Evolutionary conservation across 169 alveolate species (phyloP), one percentile per base, ranked within the genome.

Genomic region (Plasmodium gaboni): DNA sequence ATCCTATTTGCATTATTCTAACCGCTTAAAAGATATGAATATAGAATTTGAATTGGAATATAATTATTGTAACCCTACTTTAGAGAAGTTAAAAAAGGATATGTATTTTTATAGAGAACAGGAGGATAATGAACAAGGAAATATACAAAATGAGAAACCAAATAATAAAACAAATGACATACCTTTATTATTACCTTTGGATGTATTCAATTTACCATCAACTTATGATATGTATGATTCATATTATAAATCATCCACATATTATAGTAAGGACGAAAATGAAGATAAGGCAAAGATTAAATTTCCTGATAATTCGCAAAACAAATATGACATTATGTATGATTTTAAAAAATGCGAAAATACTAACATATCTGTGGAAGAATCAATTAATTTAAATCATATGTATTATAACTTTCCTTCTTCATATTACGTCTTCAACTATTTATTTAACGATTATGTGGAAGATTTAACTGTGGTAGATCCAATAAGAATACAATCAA

Each of bases 131-230:
- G 17, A 2, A 19, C 15, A 64, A 5, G 59, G 17, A 55, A 38
- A 9, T 38, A 5, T 9, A 38, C 0, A 53, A 15, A 15, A 53
- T 53, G 19, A n/a, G 6, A 53, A 53, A 1, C 9, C 0, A 53
- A 2, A 53, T 15, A 10, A 53, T 10, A 53, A 13, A 13, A 13
- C 61, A 12, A 12, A 9, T 8, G 53, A 17, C 38, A 24, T 65
- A 2, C 89, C 89, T 8, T 9, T 76, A 38, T 17, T 76, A 13
- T 28, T 76, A 7, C 89, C 89, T 9, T 55, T 76, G 8, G 78
- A 76, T 28, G 89, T 76, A 15, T 63, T 76, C 57, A 76, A 76
- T 48, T 63, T 76, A 22, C 89, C 89, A n/a, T 76, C 89, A 51
- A 48, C 89, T 38, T 64, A 76, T 64, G 89, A 76, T 51, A 76